Percentiles rank a stretch among this genome's conserved stretches.
Evolutionary conservation across 2,329 filamentous ascomycete genomes (phyloP).

Genomic region (Cercospora zeina): DNA sequence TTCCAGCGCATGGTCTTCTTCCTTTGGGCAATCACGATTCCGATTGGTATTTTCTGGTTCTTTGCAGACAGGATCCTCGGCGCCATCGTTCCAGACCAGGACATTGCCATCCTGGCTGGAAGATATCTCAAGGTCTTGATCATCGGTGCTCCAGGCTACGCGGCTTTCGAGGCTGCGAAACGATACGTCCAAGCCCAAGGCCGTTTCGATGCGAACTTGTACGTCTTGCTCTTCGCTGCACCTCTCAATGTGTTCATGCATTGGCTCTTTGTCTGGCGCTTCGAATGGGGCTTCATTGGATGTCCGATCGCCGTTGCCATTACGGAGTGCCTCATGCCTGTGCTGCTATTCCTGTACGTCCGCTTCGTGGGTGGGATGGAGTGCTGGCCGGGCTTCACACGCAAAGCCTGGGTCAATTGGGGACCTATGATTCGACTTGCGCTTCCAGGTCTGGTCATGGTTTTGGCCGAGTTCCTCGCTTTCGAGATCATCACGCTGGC

Average conservation of each 20-base stretch:
- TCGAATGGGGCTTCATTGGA: slow-evolving; percentile 69
- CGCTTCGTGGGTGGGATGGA: slow-evolving; percentile 68
- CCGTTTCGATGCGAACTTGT: slow-evolving; percentile 78
- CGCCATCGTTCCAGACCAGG: slow-evolving; percentile 67
- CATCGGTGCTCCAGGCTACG: slow-evolving; percentile 71
- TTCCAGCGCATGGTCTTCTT: slow-evolving; percentile 80
- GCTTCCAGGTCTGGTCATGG: slow-evolving; percentile 87
- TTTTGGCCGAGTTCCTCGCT: slow-evolving; percentile 81
- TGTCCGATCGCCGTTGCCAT: slow-evolving; percentile 76
- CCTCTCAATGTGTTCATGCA: slow-evolving; percentile 80
- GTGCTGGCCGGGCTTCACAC: slow-evolving; percentile 80
- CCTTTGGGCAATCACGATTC: slow-evolving; percentile 69
- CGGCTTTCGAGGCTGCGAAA: slow-evolving; percentile 75
- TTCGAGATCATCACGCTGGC: slow-evolving; percentile 90
- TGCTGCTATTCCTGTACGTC: slow-evolving; percentile 73
- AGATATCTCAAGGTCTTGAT: slow-evolving; percentile 71
- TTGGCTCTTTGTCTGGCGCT: slow-evolving; percentile 71
- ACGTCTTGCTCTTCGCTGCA: slow-evolving; percentile 78
- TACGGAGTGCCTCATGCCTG: slow-evolving; percentile 71
- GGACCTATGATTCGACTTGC: slow-evolving; percentile 82
- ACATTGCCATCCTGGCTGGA: slow-evolving; percentile 70
- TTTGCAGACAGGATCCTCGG: slow-evolving; percentile 64
- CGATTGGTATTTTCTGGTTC: slow-evolving; percentile 71
- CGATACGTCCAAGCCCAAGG: slow-evolving; percentile 87
- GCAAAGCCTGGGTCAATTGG: slow-evolving; percentile 71